phyloP scores from a whole-genome alignment of 2,329 filamentous ascomycete genomes.

The Exophiala spinifera region DNA sequence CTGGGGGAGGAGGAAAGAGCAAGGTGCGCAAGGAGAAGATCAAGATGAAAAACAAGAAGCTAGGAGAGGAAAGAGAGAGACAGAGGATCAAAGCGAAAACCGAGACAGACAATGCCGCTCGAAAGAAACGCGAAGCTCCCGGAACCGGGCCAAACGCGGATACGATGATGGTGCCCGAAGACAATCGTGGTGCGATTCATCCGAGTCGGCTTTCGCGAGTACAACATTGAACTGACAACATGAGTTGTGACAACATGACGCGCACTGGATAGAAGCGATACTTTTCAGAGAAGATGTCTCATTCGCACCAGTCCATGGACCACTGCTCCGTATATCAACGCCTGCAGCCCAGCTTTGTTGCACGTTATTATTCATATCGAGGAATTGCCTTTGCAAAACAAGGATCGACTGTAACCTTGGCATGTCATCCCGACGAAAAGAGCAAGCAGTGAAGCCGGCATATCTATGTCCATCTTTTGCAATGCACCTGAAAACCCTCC shows the following conservation, averaged over 20 bases:
- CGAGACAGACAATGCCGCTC: constrained; percentile 33
- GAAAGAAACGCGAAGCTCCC: constrained; percentile 34
- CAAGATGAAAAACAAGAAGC: constrained; percentile 77
- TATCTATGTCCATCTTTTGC: constrained; percentile 24
- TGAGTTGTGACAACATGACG: too few species aligned
- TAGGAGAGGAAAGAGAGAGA: constrained; percentile 65
- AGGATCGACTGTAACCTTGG: not conserved
- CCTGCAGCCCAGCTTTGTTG: constrained; percentile 2
- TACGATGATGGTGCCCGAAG: constrained; percentile 13
- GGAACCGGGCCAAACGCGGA: constrained; percentile 26
- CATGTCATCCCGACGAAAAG: not conserved
- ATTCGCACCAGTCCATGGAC: constrained; percentile 6
- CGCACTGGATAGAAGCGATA: not conserved
- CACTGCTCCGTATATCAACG: constrained; percentile 17
- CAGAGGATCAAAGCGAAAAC: constrained; percentile 40
- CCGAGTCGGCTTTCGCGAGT: constrained; percentile 44
- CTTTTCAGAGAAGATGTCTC: constrained; percentile 1
- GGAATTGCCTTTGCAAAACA: constrained; percentile 1
- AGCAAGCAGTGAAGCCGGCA: constrained; percentile 18
- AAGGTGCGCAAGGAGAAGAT: constrained; percentile 72
- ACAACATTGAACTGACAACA: constrained; percentile 13
- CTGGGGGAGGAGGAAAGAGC: constrained; percentile 80
- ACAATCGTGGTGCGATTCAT: constrained; percentile 40
- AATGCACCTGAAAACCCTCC: constrained; percentile 9
- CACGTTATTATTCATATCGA: constrained; percentile 18